A percentile compares a stretch with the other conserved stretches of the same genome.
phyloP scores from a whole-genome alignment of 2,329 filamentous ascomycete genomes.

The Aschersonia sp. region DNA sequence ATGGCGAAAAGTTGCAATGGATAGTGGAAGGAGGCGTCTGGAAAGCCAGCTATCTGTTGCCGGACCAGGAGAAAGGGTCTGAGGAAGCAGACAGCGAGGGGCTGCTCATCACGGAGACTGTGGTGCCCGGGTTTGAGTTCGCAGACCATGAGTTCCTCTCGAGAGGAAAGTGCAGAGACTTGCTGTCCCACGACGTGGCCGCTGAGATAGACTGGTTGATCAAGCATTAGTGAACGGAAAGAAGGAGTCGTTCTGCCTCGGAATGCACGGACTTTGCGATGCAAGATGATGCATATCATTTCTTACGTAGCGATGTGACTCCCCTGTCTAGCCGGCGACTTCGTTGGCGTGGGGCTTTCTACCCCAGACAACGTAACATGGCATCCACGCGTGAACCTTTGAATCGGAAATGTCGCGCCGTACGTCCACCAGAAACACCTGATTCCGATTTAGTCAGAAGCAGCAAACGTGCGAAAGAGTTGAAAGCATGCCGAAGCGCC shows the following conservation, averaged over 20 bases:
- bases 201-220: constrained; percentile 32
- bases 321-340: not conserved
- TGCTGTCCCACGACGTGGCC: constrained; percentile 36
- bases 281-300: too few relatives aligned
- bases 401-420: constrained; percentile 30
- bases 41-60: constrained; percentile 47
- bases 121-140: constrained; percentile 54
- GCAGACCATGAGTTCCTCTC: constrained; percentile 53
- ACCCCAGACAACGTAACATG: constrained; percentile 34
- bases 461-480: not conserved
- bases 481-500: not conserved
- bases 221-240: constrained; percentile 6
- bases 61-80: constrained; percentile 13
- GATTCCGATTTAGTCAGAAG: not conserved
- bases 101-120: constrained; percentile 53
- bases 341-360: constrained; percentile 30
- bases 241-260: too few relatives aligned
- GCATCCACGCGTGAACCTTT: constrained; percentile 32
- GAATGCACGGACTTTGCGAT: too few relatives aligned
- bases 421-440: constrained; percentile 35
- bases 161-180: constrained; percentile 28
- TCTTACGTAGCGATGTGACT: not conserved
- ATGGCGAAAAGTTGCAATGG: constrained; percentile 52
- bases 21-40: constrained; percentile 54
- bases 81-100: constrained; percentile 25